Conservation (phyloP, 257 asterid genomes). For the Thymus quinquecostatus region DNA sequence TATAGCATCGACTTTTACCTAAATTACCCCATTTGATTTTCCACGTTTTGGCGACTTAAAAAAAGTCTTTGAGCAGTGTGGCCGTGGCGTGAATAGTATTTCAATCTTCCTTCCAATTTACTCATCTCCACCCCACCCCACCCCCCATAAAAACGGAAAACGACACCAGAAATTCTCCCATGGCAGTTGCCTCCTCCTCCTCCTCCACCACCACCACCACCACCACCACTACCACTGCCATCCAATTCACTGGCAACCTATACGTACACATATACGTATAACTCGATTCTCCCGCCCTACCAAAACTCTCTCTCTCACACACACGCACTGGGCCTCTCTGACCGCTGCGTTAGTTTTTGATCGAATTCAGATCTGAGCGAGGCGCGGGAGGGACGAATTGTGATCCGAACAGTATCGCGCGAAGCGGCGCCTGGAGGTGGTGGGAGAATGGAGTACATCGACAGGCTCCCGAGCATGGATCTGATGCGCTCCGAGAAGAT, state of each 20-base stretch:
- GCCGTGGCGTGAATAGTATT: slow-evolving; percentile 31
- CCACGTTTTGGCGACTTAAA: slow-evolving; percentile 11
- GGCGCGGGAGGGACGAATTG: slow-evolving; percentile 22
- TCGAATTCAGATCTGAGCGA: slow-evolving; percentile 49
- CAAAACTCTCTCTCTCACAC: slow-evolving; percentile 9
- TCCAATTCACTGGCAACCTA: slow-evolving; percentile 9
- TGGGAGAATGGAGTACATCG: slow-evolving; percentile 76
- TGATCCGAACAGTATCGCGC: slow-evolving; percentile 31
- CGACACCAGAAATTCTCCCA: slow-evolving; percentile 34
- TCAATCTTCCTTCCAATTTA: slow-evolving; percentile 29
- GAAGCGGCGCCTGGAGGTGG: slow-evolving; percentile 34
- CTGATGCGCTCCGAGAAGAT: slow-evolving; percentile 99
- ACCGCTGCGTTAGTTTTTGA: slow-evolving; percentile 28
- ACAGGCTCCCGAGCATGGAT: slow-evolving; percentile 88
- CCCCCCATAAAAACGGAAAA: slow-evolving; percentile 29
- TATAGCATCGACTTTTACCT: too few species aligned
- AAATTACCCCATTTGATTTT: background rate
- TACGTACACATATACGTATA: slow-evolving; percentile 29
- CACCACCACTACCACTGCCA: slow-evolving; percentile 41
- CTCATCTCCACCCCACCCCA: slow-evolving; percentile 12
- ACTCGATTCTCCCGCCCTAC: slow-evolving; percentile 17
- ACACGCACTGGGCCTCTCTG: slow-evolving; percentile 14
- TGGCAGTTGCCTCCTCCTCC: slow-evolving; percentile 36
- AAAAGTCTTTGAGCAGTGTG: slow-evolving; percentile 12
- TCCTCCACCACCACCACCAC: slow-evolving; percentile 26